Evolutionary conservation across 768 basidiomycete species (phyloP), one percentile per base, ranked within the genome.

Genomic region (Auriculariales sp.): DNA sequence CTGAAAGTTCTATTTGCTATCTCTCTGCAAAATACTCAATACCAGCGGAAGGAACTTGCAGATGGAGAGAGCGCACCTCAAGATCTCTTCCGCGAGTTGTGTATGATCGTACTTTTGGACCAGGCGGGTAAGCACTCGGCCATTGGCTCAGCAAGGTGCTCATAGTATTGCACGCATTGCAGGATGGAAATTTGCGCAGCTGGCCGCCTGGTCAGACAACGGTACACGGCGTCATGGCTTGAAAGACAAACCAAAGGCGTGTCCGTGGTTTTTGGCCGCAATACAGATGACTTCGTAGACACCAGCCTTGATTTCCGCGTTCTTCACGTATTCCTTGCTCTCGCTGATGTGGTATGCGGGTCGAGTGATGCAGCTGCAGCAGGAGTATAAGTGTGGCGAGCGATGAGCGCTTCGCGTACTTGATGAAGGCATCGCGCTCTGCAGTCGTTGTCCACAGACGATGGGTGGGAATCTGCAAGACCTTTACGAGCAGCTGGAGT

Each of bases 61-160:
- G n/a, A n/a, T n/a, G 31, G 12, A 14, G 25, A 48, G 25, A 46
- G 28, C 65, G 49, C 55, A 69, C 64, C 71, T 77, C 14, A 99
- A 69, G 42, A 98, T 73, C 57, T 97, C 92, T 57, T 97, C 94
- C 0, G 85, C 86, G 4, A 97, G 73, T 60, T 93, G 90, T 1
- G 79, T 70, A 52, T 90, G 79, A 63, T 95, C 93, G 58, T 84
- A 97, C 49, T 94, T 84, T 50, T 81, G 81, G 6, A 83, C 76
- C 14, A 95, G 74, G 46, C 81, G 68, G 28, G 79, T 72, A 24
- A 98, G 72, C 44, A 87, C 56, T 97, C 94, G 0, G 95, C 94
- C 80, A 97, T 85, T 1, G 85, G 82, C 58, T 98, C 94, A 0
- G 88, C 79, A 19, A 95, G 75, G 59, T 98, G 94, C 56, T 99